Evolutionary conservation across 2,329 filamentous ascomycete genomes (phyloP).

Genomic region (Lizonia empirigonia): DNA sequence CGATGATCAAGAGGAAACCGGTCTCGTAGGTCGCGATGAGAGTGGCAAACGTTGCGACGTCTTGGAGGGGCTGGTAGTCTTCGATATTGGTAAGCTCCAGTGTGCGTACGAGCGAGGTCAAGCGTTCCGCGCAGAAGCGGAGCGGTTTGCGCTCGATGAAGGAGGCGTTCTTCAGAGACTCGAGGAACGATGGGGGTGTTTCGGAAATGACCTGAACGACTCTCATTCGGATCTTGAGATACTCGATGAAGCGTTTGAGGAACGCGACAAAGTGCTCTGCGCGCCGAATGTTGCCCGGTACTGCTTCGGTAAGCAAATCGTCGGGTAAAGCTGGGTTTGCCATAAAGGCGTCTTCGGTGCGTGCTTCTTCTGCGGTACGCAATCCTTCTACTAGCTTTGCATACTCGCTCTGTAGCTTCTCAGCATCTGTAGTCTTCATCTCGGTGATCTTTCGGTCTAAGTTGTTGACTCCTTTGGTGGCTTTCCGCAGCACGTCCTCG

Average conservation of each 20-base stretch:
- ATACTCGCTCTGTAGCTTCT: conserved; percentile 94
- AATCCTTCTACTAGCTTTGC: conserved; percentile 92
- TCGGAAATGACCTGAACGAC: conserved; percentile 97
- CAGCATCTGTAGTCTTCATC: conserved; percentile 94
- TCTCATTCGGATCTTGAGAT: conserved; percentile 97
- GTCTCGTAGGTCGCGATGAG: conserved; percentile 96
- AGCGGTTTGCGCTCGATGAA: conserved; percentile 97
- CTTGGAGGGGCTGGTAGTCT: conserved; percentile 94
- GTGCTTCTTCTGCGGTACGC: conserved; percentile 82
- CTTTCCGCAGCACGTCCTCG: conserved; percentile 90
- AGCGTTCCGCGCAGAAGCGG: conserved; percentile 89
- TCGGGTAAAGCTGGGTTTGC: conserved; percentile 92
- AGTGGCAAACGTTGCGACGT: conserved; percentile 96
- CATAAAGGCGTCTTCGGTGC: conserved; percentile 96
- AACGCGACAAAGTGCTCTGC: conserved; percentile 97
- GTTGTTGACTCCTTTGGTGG: conserved; percentile 87
- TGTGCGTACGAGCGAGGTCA: conserved; percentile 92
- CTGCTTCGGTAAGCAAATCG: conserved; percentile 91
- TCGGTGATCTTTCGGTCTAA: conserved; percentile 88
- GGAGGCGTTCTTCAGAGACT: conserved; percentile 91
- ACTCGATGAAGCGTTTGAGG: conserved; percentile 95
- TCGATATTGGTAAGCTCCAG: conserved; percentile 97
- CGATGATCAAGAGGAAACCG: conserved; percentile 93
- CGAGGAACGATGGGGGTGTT: conserved; percentile 90
- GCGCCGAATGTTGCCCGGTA: conserved; percentile 93